Evolutionary conservation across 169 alveolate genomes (phyloP), one percentile per base, ranked within the genome.

Genomic region (Toxoplasma gondii): DNA sequence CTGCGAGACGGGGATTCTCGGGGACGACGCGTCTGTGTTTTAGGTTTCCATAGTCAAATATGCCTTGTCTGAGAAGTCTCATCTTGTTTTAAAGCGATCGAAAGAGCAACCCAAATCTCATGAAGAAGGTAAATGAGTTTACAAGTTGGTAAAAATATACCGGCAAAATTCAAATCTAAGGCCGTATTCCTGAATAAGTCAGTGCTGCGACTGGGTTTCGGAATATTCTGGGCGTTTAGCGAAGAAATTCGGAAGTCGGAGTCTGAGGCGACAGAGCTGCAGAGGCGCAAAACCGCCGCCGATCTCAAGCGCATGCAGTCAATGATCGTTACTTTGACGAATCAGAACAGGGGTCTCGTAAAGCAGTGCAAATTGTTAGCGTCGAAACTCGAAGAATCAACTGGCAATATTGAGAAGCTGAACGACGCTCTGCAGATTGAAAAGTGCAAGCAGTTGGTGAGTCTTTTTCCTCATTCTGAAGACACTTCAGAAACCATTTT

Each of bases 351-450:
- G 84, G 84, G 84, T n/a, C 84, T 74, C 27, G 84, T 74, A 24
- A 74, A 74, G 84, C 84, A 74, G 84, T 74, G 84, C 44, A 74
- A 74, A n/a, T 31, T 74, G 39, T n/a, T 74, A 12, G 84, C 84
- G 5, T 22, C 43, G 43, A 74, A 74, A 19, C 84, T 74, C 24
- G 84, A 74, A n/a, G 84, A 74, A n/a, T 74, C 84, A 16, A 74
- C 84, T 2, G 43, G 45, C 44, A 74, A 36, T 44, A 36, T 74
- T 24, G 84, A 74, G 43, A 74, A 74, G n/a, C 44, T 74, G 43
- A 74, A 74, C 45, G 84, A 74, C 39, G 45, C 44, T 10, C 84
- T 74, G 19, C 49, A 74, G n/a, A 27, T 74, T 9, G 84, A 74
- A 74, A 74, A 74, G 44, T 74, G 84, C 84, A 74, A 74, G 43